These are phyloP conservation scores for Noccaea bulbosa DNA, from an alignment of 345 rosid species.

Conservation along the genomic window DNA sequence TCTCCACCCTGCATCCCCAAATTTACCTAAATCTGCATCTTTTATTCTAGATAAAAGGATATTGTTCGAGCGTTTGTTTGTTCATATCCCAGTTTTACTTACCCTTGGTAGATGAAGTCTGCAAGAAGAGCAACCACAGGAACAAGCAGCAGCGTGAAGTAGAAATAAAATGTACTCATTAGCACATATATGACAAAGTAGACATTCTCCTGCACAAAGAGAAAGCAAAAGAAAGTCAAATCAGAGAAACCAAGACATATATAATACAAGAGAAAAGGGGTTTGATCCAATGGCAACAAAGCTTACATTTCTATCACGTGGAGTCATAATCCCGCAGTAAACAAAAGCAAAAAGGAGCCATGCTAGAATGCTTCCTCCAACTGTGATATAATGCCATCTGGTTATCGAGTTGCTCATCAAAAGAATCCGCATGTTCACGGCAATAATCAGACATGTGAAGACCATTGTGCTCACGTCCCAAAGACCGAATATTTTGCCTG, in stretches of 20 bases:
- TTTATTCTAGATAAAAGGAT: not conserved
- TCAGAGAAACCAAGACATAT: not conserved
- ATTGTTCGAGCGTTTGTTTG: not conserved
- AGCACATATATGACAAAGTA: conserved; percentile 78
- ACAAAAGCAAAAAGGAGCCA: conserved; percentile 79
- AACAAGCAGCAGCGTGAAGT: conserved; percentile 71
- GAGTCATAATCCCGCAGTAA: conserved; percentile 65
- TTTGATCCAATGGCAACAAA: not conserved
- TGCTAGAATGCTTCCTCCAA: conserved; percentile 85
- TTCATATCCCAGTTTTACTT: conserved; percentile 12
- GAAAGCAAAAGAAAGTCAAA: not conserved
- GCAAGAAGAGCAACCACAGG: conserved; percentile 83
- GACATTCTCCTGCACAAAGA: conserved; percentile 72
- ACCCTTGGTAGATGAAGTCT: conserved; percentile 92
- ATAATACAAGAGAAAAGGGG: not conserved
- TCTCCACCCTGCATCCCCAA: conserved; percentile 61
- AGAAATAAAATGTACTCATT: conserved; percentile 92
- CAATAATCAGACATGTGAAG: conserved; percentile 84
- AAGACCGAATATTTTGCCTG: conserved; percentile 82
- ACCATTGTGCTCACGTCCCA: conserved; percentile 99
- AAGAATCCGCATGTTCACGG: conserved; percentile 94
- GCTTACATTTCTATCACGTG: conserved; percentile 49
- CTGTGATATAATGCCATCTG: conserved; percentile 81
- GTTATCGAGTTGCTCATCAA: conserved; percentile 95
- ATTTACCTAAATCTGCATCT: conserved; percentile 9